Conservation (phyloP, 139 green algal genomes). For the Closterium sp. region DNA sequence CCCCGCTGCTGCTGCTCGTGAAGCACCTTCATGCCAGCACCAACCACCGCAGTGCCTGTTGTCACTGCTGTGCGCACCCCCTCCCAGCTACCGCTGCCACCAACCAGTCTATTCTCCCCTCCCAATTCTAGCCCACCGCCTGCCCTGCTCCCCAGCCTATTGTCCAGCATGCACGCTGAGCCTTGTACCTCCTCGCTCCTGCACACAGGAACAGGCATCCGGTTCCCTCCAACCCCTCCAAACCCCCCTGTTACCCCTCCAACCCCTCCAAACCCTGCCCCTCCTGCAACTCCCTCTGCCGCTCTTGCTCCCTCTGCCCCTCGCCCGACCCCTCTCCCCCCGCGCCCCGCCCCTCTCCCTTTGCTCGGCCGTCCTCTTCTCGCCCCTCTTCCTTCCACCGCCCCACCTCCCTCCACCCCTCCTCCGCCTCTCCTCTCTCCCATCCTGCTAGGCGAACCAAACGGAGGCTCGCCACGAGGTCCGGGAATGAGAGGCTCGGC, state of each 20-base stretch:
- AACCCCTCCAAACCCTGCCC: no score
- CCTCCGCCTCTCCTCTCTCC: neutral
- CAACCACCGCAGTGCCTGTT: no score
- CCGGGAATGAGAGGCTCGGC: neutral
- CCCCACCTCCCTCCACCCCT: neutral
- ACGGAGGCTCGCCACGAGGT: neutral
- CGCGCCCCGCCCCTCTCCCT: neutral
- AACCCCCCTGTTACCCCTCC: no score
- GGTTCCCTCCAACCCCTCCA: neutral
- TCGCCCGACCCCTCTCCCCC: neutral
- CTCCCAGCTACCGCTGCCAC: no score
- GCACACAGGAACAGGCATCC: neutral
- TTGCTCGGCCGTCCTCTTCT: neutral
- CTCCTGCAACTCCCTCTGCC: neutral
- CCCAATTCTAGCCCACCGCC: no score
- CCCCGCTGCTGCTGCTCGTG: no score
- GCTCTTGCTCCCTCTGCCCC: neutral
- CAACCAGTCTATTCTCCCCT: no score
- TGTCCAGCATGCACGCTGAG: neutral
- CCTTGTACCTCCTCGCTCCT: neutral
- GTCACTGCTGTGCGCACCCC: no score
- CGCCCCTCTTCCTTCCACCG: neutral
- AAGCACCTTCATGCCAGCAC: no score
- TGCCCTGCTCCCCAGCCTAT: neutral
- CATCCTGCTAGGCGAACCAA: neutral